Evolutionary conservation across 2,329 filamentous ascomycete species (phyloP).

Genomic region (Zalaria obscura): DNA sequence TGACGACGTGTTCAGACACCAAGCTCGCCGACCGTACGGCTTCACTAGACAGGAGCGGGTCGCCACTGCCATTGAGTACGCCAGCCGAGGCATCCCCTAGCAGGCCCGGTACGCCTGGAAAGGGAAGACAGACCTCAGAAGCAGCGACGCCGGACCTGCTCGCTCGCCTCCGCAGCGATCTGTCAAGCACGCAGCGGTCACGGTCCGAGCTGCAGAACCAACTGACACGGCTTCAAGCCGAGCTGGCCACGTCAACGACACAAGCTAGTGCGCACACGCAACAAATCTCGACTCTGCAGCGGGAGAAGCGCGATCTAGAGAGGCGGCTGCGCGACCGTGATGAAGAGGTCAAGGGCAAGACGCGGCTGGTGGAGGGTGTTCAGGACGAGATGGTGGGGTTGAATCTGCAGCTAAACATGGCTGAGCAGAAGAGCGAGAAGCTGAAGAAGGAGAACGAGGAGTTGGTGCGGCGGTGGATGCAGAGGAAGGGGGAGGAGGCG

Average conservation of each 20-base stretch:
- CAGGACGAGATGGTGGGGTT: constrained; percentile 87
- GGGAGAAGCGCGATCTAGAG: constrained; percentile 47
- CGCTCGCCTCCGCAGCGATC: constrained; percentile 29
- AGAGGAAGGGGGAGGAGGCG: constrained; percentile 70
- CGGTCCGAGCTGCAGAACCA: constrained; percentile 48
- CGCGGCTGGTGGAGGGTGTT: constrained; percentile 69
- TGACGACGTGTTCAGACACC: constrained; percentile 21
- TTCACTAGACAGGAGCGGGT: constrained; percentile 1
- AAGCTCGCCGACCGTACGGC: constrained; percentile 31
- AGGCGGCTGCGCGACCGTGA: constrained; percentile 65
- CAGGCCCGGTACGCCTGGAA: neutral
- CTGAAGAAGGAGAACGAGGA: constrained; percentile 75
- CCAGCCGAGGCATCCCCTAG: constrained; percentile 10
- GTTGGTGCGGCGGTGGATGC: constrained; percentile 84
- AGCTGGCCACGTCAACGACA: constrained; percentile 49
- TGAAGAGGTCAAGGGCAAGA: constrained; percentile 73
- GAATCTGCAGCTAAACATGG: constrained; percentile 76
- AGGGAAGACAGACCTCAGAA: constrained; percentile 10
- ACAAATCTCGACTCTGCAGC: constrained; percentile 46
- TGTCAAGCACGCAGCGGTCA: constrained; percentile 32
- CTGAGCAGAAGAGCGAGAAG: constrained; percentile 59
- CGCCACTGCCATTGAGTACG: too few species aligned
- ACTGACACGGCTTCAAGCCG: constrained; percentile 46
- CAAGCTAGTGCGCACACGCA: constrained; percentile 46
- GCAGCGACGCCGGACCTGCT: constrained; percentile 12